A percentile compares a stretch with the other conserved stretches of the same genome.
phyloP scores from a whole-genome alignment of 202 grass and related monocot species.

The Schoenoplectus triqueter region DNA sequence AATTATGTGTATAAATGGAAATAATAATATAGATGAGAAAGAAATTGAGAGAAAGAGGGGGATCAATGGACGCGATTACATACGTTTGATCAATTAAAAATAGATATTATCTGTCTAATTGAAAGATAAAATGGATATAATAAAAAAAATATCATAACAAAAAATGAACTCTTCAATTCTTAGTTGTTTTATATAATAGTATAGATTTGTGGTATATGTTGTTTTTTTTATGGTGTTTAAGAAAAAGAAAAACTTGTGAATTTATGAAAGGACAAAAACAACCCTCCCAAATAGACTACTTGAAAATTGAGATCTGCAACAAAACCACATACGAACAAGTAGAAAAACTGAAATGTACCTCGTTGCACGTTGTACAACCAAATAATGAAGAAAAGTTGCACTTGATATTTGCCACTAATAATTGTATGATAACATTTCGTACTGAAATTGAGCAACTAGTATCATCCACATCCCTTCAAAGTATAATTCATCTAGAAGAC shows the following conservation, averaged over 20 bases:
- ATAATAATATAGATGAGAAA: too few species aligned
- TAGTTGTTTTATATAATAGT: too few species aligned
- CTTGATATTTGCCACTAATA: neutral
- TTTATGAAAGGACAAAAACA: slow-evolving; percentile 15
- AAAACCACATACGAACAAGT: neutral
- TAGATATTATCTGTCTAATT: too few species aligned
- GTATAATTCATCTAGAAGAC: neutral
- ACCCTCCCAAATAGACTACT: neutral
- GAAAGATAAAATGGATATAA: too few species aligned
- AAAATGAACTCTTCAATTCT: too few species aligned
- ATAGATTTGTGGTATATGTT: too few species aligned
- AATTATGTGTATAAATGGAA: too few species aligned
- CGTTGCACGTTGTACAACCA: slow-evolving; percentile 5
- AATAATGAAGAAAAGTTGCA: neutral
- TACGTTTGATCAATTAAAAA: too few species aligned
- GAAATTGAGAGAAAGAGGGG: too few species aligned
- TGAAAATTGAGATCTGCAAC: neutral
- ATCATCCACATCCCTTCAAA: neutral
- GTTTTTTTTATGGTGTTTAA: neutral
- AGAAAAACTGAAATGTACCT: slow-evolving; percentile 12
- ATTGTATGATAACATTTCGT: neutral
- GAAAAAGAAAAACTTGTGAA: neutral
- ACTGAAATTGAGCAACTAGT: neutral
- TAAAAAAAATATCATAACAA: too few species aligned
- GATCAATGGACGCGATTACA: too few species aligned